Percentiles rank a stretch among this genome's conserved stretches.
These are phyloP conservation scores for Aspergillus mulundensis DNA, from an alignment of 495 filamentous ascomycete species.

Conservation along the genomic window DNA sequence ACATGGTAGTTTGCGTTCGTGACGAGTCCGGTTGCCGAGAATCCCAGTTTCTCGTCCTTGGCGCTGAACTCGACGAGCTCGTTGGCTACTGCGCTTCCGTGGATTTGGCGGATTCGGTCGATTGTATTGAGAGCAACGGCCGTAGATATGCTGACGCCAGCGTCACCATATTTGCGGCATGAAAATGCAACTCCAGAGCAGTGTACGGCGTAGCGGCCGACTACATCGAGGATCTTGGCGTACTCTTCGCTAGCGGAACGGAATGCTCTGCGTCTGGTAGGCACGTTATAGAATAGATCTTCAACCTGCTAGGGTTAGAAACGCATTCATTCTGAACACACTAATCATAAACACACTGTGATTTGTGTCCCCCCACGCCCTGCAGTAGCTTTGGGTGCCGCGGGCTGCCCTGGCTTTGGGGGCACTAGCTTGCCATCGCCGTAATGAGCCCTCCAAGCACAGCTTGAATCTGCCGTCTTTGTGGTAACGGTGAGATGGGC, in stretches of 20 bases:
- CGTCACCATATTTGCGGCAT: conserved; percentile 93
- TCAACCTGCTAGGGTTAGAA: conserved; percentile 58
- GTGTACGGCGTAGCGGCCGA: conserved; percentile 94
- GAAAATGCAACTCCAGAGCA: conserved; percentile 87
- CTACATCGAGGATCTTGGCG: conserved; percentile 93
- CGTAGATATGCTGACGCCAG: conserved; percentile 74
- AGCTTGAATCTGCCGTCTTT: conserved; percentile 81
- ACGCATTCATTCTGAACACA: neutral
- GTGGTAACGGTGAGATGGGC: conserved; percentile 94
- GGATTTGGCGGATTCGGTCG: conserved; percentile 86
- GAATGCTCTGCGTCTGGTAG: conserved; percentile 83
- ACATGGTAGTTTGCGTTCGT: conserved; percentile 96
- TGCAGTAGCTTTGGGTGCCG: conserved; percentile 84
- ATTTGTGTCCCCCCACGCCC: conserved; percentile 96
- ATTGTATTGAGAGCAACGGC: conserved; percentile 62
- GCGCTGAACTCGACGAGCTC: conserved; percentile 77
- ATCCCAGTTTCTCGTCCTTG: conserved; percentile 73
- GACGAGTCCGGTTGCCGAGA: conserved; percentile 73
- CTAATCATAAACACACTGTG: conserved; percentile 51
- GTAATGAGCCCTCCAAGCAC: conserved; percentile 87
- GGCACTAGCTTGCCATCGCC: conserved; percentile 78
- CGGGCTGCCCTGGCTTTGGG: conserved; percentile 84
- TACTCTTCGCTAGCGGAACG: conserved; percentile 92
- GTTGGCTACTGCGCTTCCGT: conserved; percentile 81
- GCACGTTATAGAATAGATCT: conserved; percentile 95